Base-by-base conservation (phyloP, 257 asterid species). In the Nicotiana attenuata region DNA sequence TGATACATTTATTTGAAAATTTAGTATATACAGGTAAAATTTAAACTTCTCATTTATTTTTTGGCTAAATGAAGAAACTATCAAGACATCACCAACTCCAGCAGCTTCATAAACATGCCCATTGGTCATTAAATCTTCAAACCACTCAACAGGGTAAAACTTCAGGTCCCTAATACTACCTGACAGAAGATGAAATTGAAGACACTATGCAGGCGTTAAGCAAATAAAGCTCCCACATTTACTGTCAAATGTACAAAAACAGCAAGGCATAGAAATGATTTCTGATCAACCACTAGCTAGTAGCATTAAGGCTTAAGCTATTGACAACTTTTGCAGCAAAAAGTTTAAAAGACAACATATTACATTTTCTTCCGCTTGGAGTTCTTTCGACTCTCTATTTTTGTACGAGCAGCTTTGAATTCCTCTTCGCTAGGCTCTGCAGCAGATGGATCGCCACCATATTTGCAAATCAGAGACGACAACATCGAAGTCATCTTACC, bases 351-450 rank as follows among this genome's bases (percentile, higher is more conserved):
- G 24, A 31, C 57, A 57, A 31, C 53, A 26, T 15, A 56, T 31
- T 77, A 67, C 33, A 76, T 50, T 86, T 87, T 86, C 89, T 92
- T 93, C 22, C 88, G 80, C 89, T 93, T 92, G 52, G 93, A 91
- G 47, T 68, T 82, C 87, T 82, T 90, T 77, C 85, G 88, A 24
- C 90, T 90, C 85, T 92, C 97, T 1, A 95, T 87, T 83, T 83
- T 95, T 76, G 64, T 83, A 45, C 89, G 91, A 81, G 94, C 91
- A 82, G 97, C 97, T 92, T 92, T 93, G 63, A 95, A 93, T 84
- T 93, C 99, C 86, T 91, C 98, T 80, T 95, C 97, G 81, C 91
- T 93, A 28, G 99, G 98, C 82, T 92, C 93, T 0, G 91, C 85
- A 66, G 55, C 86, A 56, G 88, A 77, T 66, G 83, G 91, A 29